Percentiles rank a stretch among this genome's conserved stretches.
These are phyloP conservation scores for Carex sylvatica DNA, from an alignment of 202 grass and related monocot species.

Conservation along the genomic window DNA sequence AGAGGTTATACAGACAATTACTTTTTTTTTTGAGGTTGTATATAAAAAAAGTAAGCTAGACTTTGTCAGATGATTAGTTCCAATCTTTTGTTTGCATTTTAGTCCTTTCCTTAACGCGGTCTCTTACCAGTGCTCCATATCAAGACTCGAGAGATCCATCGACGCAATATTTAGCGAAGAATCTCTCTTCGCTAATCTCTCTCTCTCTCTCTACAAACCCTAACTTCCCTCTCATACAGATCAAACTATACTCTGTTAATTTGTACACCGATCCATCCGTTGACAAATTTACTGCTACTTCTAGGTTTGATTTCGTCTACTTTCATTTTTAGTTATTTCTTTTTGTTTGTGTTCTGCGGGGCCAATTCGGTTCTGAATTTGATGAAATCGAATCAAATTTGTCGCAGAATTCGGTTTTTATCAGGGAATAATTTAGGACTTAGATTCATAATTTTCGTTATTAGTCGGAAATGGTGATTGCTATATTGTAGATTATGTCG, in stretches of 20 bases:
- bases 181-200: slow-evolving; percentile 5
- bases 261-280: slow-evolving; percentile 9
- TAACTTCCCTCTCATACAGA: not conserved
- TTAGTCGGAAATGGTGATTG: not conserved
- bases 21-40: not conserved
- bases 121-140: not conserved
- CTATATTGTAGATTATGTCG: not conserved
- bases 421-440: not conserved
- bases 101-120: slow-evolving; percentile 29
- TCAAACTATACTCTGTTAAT: not conserved
- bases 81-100: not conserved
- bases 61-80: not conserved
- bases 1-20: not conserved
- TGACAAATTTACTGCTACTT: not conserved
- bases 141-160: not conserved
- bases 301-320: slow-evolving; percentile 25
- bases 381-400: slow-evolving; percentile 7
- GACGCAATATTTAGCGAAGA: not conserved
- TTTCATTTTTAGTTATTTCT: not conserved
- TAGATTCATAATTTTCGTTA: not conserved
- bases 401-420: not conserved
- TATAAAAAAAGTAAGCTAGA: not conserved
- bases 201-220: slow-evolving; percentile 16
- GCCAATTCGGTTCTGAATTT: slow-evolving; percentile 15
- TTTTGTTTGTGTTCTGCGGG: not conserved